Conservation (phyloP, 371 early-diverging fungal genomes). For the Rhizopus microsporus region DNA sequence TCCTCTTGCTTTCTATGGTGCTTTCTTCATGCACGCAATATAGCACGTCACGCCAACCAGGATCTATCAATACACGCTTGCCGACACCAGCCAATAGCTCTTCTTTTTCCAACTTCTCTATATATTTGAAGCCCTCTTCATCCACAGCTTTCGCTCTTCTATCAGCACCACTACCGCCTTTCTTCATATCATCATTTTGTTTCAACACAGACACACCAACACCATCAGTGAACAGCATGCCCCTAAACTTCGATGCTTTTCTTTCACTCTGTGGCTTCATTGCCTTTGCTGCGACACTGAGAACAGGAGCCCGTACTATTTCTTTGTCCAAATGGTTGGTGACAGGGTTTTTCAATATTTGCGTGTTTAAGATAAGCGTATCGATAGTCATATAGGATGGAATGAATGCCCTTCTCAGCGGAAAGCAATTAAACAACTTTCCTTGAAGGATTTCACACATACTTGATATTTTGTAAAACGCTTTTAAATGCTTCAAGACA, state of each 20-base stretch:
- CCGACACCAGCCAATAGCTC: not conserved
- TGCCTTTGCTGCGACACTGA: not conserved
- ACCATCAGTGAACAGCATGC: not conserved
- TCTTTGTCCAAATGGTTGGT: not conserved
- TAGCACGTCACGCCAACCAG: too few relatives aligned
- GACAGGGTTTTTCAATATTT: not conserved
- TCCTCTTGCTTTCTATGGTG: too few relatives aligned
- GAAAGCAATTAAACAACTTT: not conserved
- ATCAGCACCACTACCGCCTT: not conserved
- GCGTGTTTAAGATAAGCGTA: not conserved
- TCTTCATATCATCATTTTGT: not conserved
- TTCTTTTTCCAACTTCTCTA: not conserved
- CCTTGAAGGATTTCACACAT: not conserved
- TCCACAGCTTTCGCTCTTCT: not conserved
- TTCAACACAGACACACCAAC: slow-evolving; percentile 1
- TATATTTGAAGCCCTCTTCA: not conserved
- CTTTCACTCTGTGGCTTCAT: not conserved
- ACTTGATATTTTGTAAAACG: not conserved
- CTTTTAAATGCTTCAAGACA: too few relatives aligned
- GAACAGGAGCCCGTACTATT: not conserved
- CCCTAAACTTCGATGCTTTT: not conserved
- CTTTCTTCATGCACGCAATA: too few relatives aligned
- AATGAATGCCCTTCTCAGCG: not conserved
- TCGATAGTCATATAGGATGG: not conserved
- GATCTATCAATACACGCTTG: too few relatives aligned